These are phyloP conservation scores for Rosellinia necatrix DNA, from an alignment of 2,329 filamentous ascomycete species.

Conservation along the genomic window DNA sequence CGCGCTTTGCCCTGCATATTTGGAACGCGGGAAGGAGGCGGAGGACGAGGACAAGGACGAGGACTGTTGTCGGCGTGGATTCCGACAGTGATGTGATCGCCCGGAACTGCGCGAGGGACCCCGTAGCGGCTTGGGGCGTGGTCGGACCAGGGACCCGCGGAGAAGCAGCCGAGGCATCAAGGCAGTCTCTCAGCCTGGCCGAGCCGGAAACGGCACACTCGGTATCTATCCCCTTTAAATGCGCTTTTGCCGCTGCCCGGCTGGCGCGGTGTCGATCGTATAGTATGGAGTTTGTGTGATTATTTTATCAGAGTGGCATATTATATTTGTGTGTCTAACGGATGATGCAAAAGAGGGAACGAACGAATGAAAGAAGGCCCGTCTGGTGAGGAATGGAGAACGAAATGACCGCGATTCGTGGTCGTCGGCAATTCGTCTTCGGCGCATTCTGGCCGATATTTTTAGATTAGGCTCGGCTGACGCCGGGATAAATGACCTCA, in stretches of 20 bases:
- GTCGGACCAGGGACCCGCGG: constrained; percentile 30
- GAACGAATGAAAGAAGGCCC: too few relatives aligned
- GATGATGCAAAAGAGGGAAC: too few relatives aligned
- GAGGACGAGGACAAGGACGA: constrained; percentile 2
- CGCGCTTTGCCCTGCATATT: background rate
- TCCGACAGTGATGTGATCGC: constrained; percentile 18
- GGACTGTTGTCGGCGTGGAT: constrained; percentile 32
- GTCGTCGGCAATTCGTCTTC: background rate
- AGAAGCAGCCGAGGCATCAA: constrained; percentile 22
- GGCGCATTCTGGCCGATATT: constrained; percentile 15
- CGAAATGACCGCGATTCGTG: background rate
- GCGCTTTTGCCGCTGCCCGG: background rate
- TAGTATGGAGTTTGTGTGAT: background rate
- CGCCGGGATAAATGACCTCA: constrained; percentile 7
- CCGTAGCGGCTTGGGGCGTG: constrained; percentile 14
- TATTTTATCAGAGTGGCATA: background rate
- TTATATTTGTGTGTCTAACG: too few relatives aligned
- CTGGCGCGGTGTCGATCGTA: background rate
- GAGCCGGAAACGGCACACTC: too few relatives aligned
- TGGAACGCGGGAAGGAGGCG: background rate
- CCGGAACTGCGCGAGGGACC: constrained; percentile 20
- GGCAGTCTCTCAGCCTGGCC: background rate
- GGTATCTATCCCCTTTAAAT: background rate
- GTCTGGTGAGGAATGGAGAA: constrained; percentile 3
- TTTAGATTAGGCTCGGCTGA: constrained; percentile 5